A percentile compares a stretch with the other conserved stretches of the same genome.
Conservation (phyloP, 805 yeast genomes). For the Maudiozyma saulgeensis region DNA sequence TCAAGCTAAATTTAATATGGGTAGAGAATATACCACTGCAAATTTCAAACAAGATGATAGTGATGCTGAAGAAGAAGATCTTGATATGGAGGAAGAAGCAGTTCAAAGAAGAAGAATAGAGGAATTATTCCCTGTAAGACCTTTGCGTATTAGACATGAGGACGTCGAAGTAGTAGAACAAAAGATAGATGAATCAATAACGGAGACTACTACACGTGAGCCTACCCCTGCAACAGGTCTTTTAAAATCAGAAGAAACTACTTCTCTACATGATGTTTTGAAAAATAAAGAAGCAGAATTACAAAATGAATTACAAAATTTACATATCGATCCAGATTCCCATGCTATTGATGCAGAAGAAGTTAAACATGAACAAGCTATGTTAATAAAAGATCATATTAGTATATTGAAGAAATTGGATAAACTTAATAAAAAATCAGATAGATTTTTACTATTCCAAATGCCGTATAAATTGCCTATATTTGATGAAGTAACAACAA, state of each 20-base stretch:
- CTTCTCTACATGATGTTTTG: constrained; percentile 10
- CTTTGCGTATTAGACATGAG: constrained; percentile 42
- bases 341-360: constrained; percentile 28
- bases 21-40: constrained; percentile 44
- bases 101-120: constrained; percentile 21
- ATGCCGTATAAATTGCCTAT: constrained; percentile 32
- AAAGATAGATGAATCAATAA: constrained; percentile 23
- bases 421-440: constrained; percentile 26
- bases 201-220: constrained; percentile 19
- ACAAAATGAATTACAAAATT: constrained; percentile 22
- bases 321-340: constrained; percentile 22
- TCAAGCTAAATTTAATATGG: constrained; percentile 49
- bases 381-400: constrained; percentile 33
- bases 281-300: constrained; percentile 19
- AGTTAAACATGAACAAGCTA: constrained; percentile 29
- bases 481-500: constrained; percentile 18
- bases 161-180: constrained; percentile 30
- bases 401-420: constrained; percentile 26
- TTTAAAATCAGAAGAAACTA: constrained; percentile 15
- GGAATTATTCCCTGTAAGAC: constrained; percentile 58
- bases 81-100: constrained; percentile 19
- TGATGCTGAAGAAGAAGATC: constrained; percentile 13
- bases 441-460: constrained; percentile 32
- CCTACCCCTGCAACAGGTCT: constrained; percentile 17
- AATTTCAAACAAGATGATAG: constrained; percentile 18